phyloP scores from a whole-genome alignment of 805 yeast genomes.

The Pichia exigua region DNA sequence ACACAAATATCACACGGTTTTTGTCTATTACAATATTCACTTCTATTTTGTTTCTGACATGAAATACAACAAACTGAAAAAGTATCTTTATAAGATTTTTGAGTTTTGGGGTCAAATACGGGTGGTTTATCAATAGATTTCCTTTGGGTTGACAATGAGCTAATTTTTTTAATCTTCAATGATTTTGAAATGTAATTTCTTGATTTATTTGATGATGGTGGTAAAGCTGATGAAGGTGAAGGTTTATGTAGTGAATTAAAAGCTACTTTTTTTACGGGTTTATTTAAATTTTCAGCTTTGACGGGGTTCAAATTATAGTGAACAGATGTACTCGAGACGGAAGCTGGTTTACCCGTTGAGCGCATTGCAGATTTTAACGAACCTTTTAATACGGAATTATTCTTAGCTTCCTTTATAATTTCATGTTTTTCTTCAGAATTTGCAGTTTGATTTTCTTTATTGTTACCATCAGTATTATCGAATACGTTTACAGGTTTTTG shows the following conservation, averaged over 20 bases:
- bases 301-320: background rate
- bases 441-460: background rate
- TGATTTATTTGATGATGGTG: background rate
- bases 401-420: background rate
- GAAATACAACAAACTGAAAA: slow-evolving; percentile 9
- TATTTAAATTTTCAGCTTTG: background rate
- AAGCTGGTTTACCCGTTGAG: background rate
- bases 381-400: background rate
- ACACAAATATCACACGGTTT: slow-evolving; percentile 12
- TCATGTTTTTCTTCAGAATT: background rate
- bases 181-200: background rate
- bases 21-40: slow-evolving; percentile 8
- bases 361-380: background rate
- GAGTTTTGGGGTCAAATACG: background rate
- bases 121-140: background rate
- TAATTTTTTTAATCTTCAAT: background rate
- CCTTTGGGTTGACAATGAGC: background rate
- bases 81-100: slow-evolving; percentile 4
- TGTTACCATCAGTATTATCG: background rate
- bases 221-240: background rate
- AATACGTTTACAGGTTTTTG: background rate
- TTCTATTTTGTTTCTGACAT: slow-evolving; percentile 5
- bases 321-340: background rate
- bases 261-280: background rate
- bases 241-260: background rate